Evolutionary conservation across 495 filamentous ascomycete species (phyloP).

Genomic region (Halenospora varia): DNA sequence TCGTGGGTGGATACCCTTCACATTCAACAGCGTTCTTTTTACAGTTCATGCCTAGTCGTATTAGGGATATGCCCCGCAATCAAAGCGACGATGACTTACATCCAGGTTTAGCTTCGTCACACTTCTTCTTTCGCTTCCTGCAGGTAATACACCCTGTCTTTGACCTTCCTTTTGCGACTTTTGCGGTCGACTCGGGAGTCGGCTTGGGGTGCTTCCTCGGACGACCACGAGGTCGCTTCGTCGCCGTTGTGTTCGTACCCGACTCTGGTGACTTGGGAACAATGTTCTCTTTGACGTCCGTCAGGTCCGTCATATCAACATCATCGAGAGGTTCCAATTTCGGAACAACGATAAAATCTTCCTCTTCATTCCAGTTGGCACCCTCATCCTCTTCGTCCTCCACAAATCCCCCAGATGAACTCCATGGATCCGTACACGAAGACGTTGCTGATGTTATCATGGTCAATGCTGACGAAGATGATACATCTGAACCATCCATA

Average conservation of each 20-base stretch:
- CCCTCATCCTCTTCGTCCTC: constrained; percentile 21
- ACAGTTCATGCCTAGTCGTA: constrained; percentile 67
- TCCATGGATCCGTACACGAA: constrained; percentile 22
- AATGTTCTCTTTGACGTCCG: constrained; percentile 9
- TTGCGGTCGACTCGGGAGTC: constrained; percentile 46
- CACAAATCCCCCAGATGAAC: constrained; percentile 18
- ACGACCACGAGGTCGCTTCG: constrained; percentile 66
- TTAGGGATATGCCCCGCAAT: background rate
- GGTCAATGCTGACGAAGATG: constrained; percentile 18
- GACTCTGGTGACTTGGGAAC: constrained; percentile 5
- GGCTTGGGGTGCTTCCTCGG: constrained; percentile 79
- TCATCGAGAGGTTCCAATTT: constrained; percentile 25
- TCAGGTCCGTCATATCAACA: constrained; percentile 16
- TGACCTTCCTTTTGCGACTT: constrained; percentile 80
- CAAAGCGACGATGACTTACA: constrained; percentile 49
- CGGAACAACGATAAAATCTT: constrained; percentile 14
- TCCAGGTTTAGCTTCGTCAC: constrained; percentile 86
- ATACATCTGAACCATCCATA: constrained; percentile 18
- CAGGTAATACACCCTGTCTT: constrained; percentile 95
- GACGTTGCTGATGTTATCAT: constrained; percentile 23
- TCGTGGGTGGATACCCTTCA: constrained; percentile 88
- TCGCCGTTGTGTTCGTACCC: constrained; percentile 12
- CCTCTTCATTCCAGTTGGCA: constrained; percentile 14
- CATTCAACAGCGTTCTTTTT: constrained; percentile 92
- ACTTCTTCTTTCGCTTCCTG: constrained; percentile 92